phyloP scores from a whole-genome alignment of 305 asterid species.

The Solanum hybrid region DNA sequence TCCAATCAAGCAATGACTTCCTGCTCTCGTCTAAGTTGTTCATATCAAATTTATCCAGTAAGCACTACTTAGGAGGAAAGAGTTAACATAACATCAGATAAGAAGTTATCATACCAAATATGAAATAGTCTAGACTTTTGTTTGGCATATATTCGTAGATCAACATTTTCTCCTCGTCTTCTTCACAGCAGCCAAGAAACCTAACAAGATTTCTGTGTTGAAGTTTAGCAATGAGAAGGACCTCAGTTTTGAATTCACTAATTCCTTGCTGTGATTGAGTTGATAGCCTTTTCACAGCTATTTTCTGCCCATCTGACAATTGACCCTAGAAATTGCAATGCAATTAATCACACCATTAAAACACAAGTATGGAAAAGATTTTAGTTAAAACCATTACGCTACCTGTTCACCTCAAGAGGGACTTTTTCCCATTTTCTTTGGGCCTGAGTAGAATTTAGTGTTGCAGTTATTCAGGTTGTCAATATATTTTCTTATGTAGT shows the following conservation, averaged over 20 bases:
- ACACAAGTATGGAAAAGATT: background rate
- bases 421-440: background rate
- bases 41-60: background rate
- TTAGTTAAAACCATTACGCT: background rate
- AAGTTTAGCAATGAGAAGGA: constrained; percentile 18
- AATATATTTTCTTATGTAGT: background rate
- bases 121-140: constrained; percentile 26
- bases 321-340: constrained; percentile 1
- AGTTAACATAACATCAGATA: background rate
- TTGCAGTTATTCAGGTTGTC: background rate
- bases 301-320: constrained; percentile 6
- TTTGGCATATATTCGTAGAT: constrained; percentile 35
- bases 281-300: constrained; percentile 16
- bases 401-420: background rate
- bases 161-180: constrained; percentile 29
- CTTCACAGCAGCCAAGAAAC: constrained; percentile 29
- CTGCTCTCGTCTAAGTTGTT: background rate
- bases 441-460: background rate
- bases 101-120: constrained; percentile 17
- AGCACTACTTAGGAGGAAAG: background rate
- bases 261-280: constrained; percentile 10
- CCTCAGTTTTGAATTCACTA: constrained; percentile 12
- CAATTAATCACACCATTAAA: background rate
- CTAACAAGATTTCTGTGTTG: constrained; percentile 39
- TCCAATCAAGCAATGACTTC: constrained; percentile 16